Evolutionary conservation across 495 filamentous ascomycete species (phyloP).

Genomic region (Amphirosellinia nigrospora): DNA sequence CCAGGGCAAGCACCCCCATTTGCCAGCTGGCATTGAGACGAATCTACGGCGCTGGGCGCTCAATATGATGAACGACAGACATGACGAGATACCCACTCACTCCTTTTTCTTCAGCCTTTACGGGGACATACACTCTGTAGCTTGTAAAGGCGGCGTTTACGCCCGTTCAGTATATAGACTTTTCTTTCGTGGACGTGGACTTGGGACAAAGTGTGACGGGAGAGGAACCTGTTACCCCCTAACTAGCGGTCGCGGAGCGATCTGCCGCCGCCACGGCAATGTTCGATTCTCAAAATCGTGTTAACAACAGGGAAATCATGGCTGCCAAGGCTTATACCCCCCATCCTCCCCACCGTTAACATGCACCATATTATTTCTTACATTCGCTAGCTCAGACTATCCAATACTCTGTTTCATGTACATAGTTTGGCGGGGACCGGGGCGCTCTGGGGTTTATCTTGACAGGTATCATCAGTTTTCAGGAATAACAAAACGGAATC

Average conservation of each 20-base stretch:
- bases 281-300: conserved; percentile 13
- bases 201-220: neutral
- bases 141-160: conserved; percentile 5
- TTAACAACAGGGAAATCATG: neutral
- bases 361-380: conserved; percentile 21
- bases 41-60: conserved; percentile 35
- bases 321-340: neutral
- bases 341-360: neutral
- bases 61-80: conserved; percentile 36
- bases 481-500: neutral
- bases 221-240: neutral
- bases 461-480: neutral
- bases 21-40: conserved; percentile 18
- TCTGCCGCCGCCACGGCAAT: neutral
- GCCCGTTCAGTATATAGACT: conserved; percentile 8
- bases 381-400: conserved; percentile 20
- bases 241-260: neutral
- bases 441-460: neutral
- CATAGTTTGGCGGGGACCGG: neutral
- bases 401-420: conserved; percentile 15
- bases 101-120: neutral
- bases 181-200: neutral
- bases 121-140: neutral
- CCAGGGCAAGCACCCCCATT: conserved; percentile 3
- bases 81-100: conserved; percentile 13